Evolutionary conservation across 805 yeast species (phyloP), one percentile per base, ranked within the genome.

Genomic region (Metschnikowia kofuensis): DNA sequence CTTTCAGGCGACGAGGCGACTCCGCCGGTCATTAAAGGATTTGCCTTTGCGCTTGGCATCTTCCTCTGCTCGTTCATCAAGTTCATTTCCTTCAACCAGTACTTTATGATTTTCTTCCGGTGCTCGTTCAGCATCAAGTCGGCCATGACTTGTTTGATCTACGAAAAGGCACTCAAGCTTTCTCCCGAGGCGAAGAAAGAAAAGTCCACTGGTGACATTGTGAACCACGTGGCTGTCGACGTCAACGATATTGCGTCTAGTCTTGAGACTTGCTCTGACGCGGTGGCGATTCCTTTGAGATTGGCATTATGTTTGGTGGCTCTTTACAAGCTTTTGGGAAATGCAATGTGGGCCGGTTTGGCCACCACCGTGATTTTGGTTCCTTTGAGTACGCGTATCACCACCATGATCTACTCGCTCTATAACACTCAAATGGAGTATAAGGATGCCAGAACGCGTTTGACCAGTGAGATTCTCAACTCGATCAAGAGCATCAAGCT

Each of bases 31-130:
- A 84, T 92, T 65, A 61, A 80, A 66, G 91, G 90, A 42, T 74
- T 94, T 41, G 97, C 92, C 66, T 75, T 88, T 61, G 83, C 90
- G 52, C 85, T 84, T 67, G 95, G 96, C 64, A 91, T 71, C 47
- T 70, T 64, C 50, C 35, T 58, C n/a, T 53, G 61, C 27, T 51
- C 69, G 5, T 58, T 64, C 30, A 30, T 49, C 35, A 52, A 58
- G 34, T 58, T 54, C 47, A 45, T 57, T 34, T 45, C 54, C 14
- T 58, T 55, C 53, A 61, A 59, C 52, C 60, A 58, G 44, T 51
- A 49, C 52, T 45, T 50, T 44, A 44, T 56, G 42, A 38, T 46
- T 13, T 56, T 58, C 43, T 51, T 55, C 46, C 16, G 42, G 31
- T 48, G 53, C 36, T 76, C 53, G 7, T 49, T 48, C 45, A 42